Evolutionary conservation across 2,329 filamentous ascomycete species (phyloP).

Genomic region (Colletotrichum somersetense): DNA sequence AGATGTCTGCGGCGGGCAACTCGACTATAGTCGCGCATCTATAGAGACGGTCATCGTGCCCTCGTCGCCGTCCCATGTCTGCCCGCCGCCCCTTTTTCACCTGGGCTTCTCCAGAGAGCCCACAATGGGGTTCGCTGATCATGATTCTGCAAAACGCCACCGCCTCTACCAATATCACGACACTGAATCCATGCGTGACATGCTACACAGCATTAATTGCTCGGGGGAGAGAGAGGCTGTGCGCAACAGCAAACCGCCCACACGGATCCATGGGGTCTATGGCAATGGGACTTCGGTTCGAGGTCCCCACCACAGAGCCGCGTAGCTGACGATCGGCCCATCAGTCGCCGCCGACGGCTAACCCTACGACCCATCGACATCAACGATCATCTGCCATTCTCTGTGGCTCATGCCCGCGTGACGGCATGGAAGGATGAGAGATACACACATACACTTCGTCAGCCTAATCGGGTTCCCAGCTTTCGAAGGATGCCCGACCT

Average conservation of each 20-base stretch:
- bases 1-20: background rate
- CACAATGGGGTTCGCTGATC: conserved; percentile 25
- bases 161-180: background rate
- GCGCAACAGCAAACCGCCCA: background rate
- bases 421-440: background rate
- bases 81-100: background rate
- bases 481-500: background rate
- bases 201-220: conserved; percentile 19
- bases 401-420: background rate
- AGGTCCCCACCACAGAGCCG: conserved; percentile 6
- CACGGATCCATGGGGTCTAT: background rate
- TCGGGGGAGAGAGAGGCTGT: background rate
- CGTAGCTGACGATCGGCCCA: background rate
- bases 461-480: background rate
- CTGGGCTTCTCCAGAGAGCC: conserved; percentile 21
- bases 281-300: background rate
- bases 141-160: conserved; percentile 27
- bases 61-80: background rate
- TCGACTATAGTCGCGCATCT: background rate
- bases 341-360: background rate
- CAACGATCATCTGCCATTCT: conserved; percentile 1
- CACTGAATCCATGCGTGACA: background rate
- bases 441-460: background rate
- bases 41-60: background rate
- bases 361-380: background rate